These are phyloP conservation scores for Butyriboletus appendiculatus DNA, from an alignment of 1,284 basidiomycete genomes.

Conservation along the genomic window DNA sequence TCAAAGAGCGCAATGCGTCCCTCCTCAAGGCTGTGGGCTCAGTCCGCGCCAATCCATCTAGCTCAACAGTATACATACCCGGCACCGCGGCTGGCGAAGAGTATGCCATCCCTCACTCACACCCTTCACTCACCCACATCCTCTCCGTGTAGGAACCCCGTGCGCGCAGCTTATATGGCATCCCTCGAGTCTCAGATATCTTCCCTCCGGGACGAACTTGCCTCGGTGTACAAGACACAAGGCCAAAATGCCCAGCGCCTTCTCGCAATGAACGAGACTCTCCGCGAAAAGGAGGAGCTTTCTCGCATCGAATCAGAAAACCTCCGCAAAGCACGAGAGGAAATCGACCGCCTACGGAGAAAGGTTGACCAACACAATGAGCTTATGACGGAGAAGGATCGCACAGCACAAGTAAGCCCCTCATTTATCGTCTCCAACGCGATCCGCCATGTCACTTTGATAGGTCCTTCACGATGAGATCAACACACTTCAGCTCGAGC, in stretches of 20 bases:
- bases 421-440: background rate
- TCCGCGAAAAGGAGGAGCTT: slow-evolving; percentile 89
- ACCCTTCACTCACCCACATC: slow-evolving; percentile 13
- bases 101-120: slow-evolving; percentile 43
- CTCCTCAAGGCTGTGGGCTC: slow-evolving; percentile 77
- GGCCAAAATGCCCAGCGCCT: slow-evolving; percentile 93
- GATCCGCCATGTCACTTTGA: background rate
- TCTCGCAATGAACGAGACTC: slow-evolving; percentile 90
- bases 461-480: slow-evolving; percentile 95
- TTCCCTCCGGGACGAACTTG: slow-evolving; percentile 85
- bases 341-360: slow-evolving; percentile 66
- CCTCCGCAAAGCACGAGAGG: slow-evolving; percentile 69
- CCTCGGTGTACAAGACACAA: slow-evolving; percentile 94
- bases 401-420: slow-evolving; percentile 75
- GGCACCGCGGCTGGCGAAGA: slow-evolving; percentile 64
- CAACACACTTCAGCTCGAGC: slow-evolving; percentile 85
- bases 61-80: slow-evolving; percentile 61
- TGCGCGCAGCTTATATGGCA: slow-evolving; percentile 82
- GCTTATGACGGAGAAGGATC: slow-evolving; percentile 85
- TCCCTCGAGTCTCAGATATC: slow-evolving; percentile 95
- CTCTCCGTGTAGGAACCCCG: slow-evolving; percentile 61
- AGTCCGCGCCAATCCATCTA: slow-evolving; percentile 64
- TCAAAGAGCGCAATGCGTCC: slow-evolving; percentile 88
- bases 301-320: slow-evolving; percentile 78
- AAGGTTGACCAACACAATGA: slow-evolving; percentile 86